Base-by-base conservation (phyloP, 164 flowering plant species). In the Tinospora cordifolia region DNA sequence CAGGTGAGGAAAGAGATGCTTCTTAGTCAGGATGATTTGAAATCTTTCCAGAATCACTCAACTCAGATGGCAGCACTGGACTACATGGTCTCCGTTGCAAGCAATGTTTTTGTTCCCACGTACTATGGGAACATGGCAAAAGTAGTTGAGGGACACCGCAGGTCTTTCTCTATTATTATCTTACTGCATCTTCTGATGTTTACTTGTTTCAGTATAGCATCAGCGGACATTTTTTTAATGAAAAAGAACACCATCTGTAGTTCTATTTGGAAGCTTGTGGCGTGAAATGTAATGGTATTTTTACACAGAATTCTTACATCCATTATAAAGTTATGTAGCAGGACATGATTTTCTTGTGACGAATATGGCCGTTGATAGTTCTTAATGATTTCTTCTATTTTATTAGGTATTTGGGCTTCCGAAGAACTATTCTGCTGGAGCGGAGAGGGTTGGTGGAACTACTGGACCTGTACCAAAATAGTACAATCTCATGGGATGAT, bases 71-170 rank as follows among this genome's bases (percentile, higher is more conserved):
- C 98, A 0, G 98, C 98, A 17, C 68, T 93, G 67, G 98, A 93
- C 83, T 93, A 91, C 82, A 84, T 93, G 65, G 97, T 93, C 24
- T 88, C 98, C 1, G 51, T 93, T 78, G 96, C 89, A 81, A 91
- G 97, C 76, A 95, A 91, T 76, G 86, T 93, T 15, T 93, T 93
- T 78, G 84, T 93, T 74, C 98, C 98, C 13, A 91, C 98, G 8
- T 93, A 93, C 77, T 96, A 90, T 75, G 98, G 98, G 47, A 93
- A 93, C 78, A 93, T 93, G 98, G 98, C 98, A 30, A 93, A 88
- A 83, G 94, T 93, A 69, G 98, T 93, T 70, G 98, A 90, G 83
- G 98, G 98, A 34, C 98, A 93, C 79, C 91, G 98, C 74, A 91
- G 98, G 98, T 93, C 78, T 21, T 46, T 22, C 21, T 26, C 3